Base-by-base conservation (phyloP, 1,139 yeast species). In the Pichia sp. region DNA sequence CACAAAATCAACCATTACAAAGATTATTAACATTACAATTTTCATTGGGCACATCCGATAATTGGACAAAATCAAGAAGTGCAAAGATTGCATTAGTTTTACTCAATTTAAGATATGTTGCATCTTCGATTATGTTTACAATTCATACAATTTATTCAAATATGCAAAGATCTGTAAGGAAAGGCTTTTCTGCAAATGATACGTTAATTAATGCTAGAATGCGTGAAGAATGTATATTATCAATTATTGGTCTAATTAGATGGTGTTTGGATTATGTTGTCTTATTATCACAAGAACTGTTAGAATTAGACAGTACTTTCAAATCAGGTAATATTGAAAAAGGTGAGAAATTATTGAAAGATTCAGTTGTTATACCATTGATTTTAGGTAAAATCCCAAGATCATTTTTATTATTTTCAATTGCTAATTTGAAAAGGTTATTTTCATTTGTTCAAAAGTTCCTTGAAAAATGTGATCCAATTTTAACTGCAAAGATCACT, bases 221-320 rank as follows among this genome's bases (percentile, higher is more conserved):
- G 47, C 64, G 85, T 58, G 78, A 80, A 44, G 79, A 81, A 60
- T 69, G 79, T 51, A 71, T 83, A 7, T 66, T 80, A 49, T 76
- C 85, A 20, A 71, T 84, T 45, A 64, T 85, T 22, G 95, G 96
- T 0, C 76, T 81, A 39, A 75, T 83, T n/a, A 74, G 86, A 56
- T 88, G 95, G 95, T 72, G 83, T 50, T 71, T 85, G 39, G 95
- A 87, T 60, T 73, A 85, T 49, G 70, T 85, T 56, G 76, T 80
- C 0, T 78, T 76, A 52, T 63, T 84, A 42, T 77, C 80, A 50
- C 94, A 87, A 61, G 95, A 87, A 55, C 63, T 88, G 23, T 66
- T 78, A 20, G 63, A 62, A 36, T 48, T 65, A 13, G 53, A 55
- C 34, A 58, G 53, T 42, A 57, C 58, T 7, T 59, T 62, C 47